Percentiles rank a stretch among this genome's conserved stretches.
Conservation (phyloP, 1,284 basidiomycete genomes). For the Wallemia mellicola region DNA sequence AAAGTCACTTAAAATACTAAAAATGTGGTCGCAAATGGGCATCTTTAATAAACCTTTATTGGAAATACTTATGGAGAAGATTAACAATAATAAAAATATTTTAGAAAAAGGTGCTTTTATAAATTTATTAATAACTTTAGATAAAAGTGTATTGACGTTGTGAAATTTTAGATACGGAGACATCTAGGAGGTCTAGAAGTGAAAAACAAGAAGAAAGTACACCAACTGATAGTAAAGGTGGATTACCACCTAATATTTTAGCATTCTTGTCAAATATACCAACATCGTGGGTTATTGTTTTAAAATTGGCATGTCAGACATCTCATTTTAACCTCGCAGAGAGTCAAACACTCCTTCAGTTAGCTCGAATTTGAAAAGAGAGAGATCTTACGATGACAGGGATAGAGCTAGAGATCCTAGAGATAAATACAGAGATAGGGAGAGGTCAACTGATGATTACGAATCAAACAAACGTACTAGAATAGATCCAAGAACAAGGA, state of each 20-base stretch:
- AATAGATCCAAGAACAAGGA: neutral
- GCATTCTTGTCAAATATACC: neutral
- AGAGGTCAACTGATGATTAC: neutral
- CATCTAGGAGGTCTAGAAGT: neutral
- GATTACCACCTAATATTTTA: neutral
- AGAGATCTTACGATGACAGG: neutral
- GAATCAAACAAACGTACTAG: neutral
- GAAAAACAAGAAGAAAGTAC: neutral
- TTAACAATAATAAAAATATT: neutral
- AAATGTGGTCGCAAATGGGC: neutral
- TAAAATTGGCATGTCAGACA: too few species aligned
- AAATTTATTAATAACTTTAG: neutral
- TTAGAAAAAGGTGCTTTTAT: neutral
- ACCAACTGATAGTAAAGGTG: neutral
- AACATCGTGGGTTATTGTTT: neutral
- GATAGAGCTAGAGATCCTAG: too few species aligned
- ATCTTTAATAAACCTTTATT: neutral
- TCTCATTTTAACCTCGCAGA: too few species aligned
- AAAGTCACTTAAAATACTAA: neutral
- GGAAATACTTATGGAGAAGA: neutral
- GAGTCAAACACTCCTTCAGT: neutral
- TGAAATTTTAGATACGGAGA: neutral
- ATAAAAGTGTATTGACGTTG: neutral
- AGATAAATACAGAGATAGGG: neutral
- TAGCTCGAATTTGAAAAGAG: neutral